Percentiles rank a stretch among this genome's conserved stretches.
phyloP scores from a whole-genome alignment of 23 red algal species.

The Cyanidiococcus yangmingshanensis region DNA sequence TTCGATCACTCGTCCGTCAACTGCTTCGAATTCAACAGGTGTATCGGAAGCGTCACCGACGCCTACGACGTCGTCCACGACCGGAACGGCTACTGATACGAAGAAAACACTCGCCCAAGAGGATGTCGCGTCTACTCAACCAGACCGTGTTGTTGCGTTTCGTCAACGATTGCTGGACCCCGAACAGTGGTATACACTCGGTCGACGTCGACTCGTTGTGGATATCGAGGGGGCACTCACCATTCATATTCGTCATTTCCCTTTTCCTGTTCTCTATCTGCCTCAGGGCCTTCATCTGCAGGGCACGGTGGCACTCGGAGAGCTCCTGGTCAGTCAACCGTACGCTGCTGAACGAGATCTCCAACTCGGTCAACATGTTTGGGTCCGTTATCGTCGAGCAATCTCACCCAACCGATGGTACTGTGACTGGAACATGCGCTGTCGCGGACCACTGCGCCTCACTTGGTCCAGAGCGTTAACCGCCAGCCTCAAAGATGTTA shows the following conservation, averaged over 20 bases:
- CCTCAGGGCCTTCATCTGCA: neutral
- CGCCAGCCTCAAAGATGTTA: neutral
- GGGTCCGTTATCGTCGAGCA: neutral
- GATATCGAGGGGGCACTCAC: neutral
- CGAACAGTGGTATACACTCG: constrained; percentile 14
- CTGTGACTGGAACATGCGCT: neutral
- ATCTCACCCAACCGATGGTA: neutral
- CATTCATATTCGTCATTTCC: neutral
- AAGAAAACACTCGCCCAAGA: neutral
- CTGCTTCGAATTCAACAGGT: neutral
- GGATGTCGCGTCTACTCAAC: neutral
- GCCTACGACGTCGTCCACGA: neutral
- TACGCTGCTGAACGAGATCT: constrained; percentile 7
- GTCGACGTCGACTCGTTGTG: neutral
- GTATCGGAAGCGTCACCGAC: neutral
- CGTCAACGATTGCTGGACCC: neutral
- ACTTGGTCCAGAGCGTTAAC: neutral
- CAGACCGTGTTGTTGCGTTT: no score
- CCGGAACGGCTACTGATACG: neutral
- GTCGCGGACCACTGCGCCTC: neutral
- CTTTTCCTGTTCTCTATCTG: neutral
- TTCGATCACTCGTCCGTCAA: neutral
- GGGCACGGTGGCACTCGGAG: neutral
- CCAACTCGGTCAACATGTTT: neutral
- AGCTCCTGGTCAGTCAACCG: neutral